A percentile compares a stretch with the other conserved stretches of the same genome.
Evolutionary conservation across 306 rosid species (phyloP).

Genomic region (Cucurbita pepo): DNA sequence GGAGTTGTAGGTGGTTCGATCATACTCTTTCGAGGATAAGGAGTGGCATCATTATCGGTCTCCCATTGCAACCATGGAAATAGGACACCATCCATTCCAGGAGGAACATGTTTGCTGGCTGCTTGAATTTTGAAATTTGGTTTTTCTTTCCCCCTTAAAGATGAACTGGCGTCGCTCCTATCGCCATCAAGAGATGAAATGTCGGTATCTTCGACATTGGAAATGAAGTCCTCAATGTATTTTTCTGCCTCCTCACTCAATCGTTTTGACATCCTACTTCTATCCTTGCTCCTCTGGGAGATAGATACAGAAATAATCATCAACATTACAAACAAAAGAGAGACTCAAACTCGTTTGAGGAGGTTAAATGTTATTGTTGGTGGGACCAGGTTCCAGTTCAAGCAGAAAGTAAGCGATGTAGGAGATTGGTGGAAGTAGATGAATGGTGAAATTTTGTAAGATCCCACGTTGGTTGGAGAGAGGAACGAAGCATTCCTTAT

Average conservation of each 20-base stretch:
- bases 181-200: conserved; percentile 91
- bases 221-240: conserved; percentile 89
- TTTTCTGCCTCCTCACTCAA: conserved; percentile 81
- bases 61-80: conserved; percentile 98
- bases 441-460: background rate
- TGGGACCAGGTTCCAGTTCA: background rate
- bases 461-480: no score
- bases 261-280: conserved; percentile 52
- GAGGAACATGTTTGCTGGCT: conserved; percentile 34
- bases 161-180: conserved; percentile 88
- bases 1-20: conserved; percentile 27
- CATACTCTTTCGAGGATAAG: conserved; percentile 27
- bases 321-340: background rate
- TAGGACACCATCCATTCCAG: conserved; percentile 57
- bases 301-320: conserved; percentile 5
- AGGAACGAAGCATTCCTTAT: no score
- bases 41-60: conserved; percentile 46
- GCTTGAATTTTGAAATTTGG: conserved; percentile 29
- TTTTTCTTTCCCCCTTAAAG: conserved; percentile 60
- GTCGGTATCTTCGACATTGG: conserved; percentile 88
- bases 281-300: conserved; percentile 68
- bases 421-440: background rate
- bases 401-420: background rate
- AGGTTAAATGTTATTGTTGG: background rate
- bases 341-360: background rate